These are phyloP conservation scores for Thielaviopsis ethacetica DNA, from an alignment of 2,329 filamentous ascomycete species.

Conservation along the genomic window DNA sequence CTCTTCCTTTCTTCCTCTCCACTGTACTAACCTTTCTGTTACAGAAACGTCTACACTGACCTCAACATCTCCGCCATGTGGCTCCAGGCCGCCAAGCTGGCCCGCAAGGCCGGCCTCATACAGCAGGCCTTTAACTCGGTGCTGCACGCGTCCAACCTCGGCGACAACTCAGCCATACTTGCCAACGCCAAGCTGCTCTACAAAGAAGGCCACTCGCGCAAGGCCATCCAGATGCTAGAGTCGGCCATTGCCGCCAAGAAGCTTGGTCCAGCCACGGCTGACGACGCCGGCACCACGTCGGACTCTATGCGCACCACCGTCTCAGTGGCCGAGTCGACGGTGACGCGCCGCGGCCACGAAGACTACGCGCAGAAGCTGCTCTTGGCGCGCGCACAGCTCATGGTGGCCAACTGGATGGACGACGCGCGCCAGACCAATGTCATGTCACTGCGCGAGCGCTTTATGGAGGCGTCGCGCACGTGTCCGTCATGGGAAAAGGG, in stretches of 20 bases:
- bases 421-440: slow-evolving; percentile 85
- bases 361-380: slow-evolving; percentile 41
- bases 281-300: neutral
- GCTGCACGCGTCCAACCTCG: slow-evolving; percentile 68
- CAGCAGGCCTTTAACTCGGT: slow-evolving; percentile 90
- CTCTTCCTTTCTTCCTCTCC: too few relatives aligned
- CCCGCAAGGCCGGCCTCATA: slow-evolving; percentile 67
- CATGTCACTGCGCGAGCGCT: slow-evolving; percentile 60
- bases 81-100: slow-evolving; percentile 71
- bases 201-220: slow-evolving; percentile 83
- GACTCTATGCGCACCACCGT: slow-evolving; percentile 2
- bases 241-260: slow-evolving; percentile 54
- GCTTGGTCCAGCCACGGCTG: neutral
- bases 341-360: slow-evolving; percentile 15
- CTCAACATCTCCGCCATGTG: slow-evolving; percentile 68
- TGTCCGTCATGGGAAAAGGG: slow-evolving; percentile 77
- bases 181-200: slow-evolving; percentile 88
- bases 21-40: neutral
- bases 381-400: slow-evolving; percentile 63
- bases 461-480: slow-evolving; percentile 63
- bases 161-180: slow-evolving; percentile 76
- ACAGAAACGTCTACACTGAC: slow-evolving; percentile 25
- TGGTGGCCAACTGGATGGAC: slow-evolving; percentile 94
- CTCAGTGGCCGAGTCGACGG: slow-evolving; percentile 6
- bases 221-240: slow-evolving; percentile 83